phyloP scores from a whole-genome alignment of 1,284 basidiomycete species.

The Vanrija sp. region DNA sequence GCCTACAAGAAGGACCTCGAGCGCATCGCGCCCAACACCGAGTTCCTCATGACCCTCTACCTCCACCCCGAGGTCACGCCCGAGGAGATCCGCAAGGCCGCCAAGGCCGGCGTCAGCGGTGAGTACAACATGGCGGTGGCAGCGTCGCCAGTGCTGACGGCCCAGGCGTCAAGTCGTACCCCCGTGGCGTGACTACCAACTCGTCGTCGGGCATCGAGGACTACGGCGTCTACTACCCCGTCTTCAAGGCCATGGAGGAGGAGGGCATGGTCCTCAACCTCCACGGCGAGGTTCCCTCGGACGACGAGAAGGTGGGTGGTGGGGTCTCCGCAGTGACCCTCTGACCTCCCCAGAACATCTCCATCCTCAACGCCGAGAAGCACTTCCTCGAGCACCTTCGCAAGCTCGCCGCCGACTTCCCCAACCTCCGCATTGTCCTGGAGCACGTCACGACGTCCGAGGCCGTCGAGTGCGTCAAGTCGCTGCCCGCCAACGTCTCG shows the following conservation, averaged over 20 bases:
- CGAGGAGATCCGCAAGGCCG: slow-evolving; percentile 84
- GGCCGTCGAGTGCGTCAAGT: slow-evolving; percentile 73
- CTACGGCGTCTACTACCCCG: slow-evolving; percentile 89
- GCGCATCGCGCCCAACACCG: slow-evolving; percentile 68
- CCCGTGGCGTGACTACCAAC: slow-evolving; percentile 96
- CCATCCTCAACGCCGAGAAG: slow-evolving; percentile 90
- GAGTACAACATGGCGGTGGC: slow-evolving; percentile 22
- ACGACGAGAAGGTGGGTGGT: slow-evolving; percentile 63
- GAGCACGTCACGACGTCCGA: slow-evolving; percentile 98
- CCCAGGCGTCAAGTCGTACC: slow-evolving; percentile 92
- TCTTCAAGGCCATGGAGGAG: slow-evolving; percentile 93
- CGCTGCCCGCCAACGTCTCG: slow-evolving; percentile 80
- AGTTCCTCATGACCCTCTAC: slow-evolving; percentile 96
- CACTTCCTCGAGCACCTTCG: slow-evolving; percentile 84
- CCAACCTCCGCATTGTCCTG: slow-evolving; percentile 90
- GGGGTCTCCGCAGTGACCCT: neutral
- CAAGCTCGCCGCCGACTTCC: slow-evolving; percentile 79
- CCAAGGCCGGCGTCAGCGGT: slow-evolving; percentile 76
- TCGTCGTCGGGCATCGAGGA: slow-evolving; percentile 95
- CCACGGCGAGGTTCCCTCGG: slow-evolving; percentile 96
- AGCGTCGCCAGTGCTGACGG: slow-evolving; percentile 1
- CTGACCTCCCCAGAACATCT: slow-evolving; percentile 65
- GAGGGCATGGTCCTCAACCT: slow-evolving; percentile 92
- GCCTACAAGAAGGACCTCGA: slow-evolving; percentile 74
- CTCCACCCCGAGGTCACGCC: slow-evolving; percentile 86